Conservation (phyloP, 768 basidiomycete genomes). For the Dentipellis sp. region DNA sequence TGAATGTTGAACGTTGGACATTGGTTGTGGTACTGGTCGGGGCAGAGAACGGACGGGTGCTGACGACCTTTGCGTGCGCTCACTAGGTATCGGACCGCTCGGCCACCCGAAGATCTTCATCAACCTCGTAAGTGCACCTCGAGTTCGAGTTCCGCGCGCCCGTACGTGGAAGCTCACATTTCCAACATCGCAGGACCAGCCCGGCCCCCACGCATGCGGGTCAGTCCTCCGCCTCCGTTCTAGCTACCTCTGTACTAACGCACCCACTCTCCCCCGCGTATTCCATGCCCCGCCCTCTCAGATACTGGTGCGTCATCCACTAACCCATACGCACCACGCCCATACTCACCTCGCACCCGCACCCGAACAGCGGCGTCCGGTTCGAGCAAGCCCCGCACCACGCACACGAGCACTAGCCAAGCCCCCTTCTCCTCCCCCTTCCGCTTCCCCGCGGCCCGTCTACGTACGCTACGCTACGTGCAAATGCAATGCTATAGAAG, state of each 20-base stretch:
- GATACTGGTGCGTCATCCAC: constrained; percentile 37
- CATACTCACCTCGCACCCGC: too few relatives aligned
- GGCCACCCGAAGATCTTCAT: constrained; percentile 97
- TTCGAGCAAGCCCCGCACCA: constrained; percentile 84
- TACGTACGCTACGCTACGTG: not conserved
- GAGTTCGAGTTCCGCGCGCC: not conserved
- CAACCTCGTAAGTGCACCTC: constrained; percentile 62
- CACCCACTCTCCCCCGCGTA: constrained; percentile 1
- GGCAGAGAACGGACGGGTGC: too few relatives aligned
- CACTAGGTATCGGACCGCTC: constrained; percentile 80
- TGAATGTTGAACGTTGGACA: too few relatives aligned
- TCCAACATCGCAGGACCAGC: constrained; percentile 70
- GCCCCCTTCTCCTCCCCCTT: too few relatives aligned
- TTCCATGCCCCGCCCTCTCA: constrained; percentile 16
- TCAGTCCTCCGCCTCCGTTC: constrained; percentile 34
- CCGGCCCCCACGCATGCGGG: constrained; percentile 85
- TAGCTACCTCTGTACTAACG: not conserved
- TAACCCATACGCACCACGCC: not conserved
- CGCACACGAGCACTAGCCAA: constrained; percentile 29
- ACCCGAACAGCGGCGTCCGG: constrained; percentile 71
- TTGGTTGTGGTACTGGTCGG: too few relatives aligned
- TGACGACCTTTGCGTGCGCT: not conserved
- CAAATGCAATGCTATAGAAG: too few relatives aligned
- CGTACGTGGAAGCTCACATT: too few relatives aligned
- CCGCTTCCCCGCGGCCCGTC: not conserved